Base-by-base conservation (phyloP, 2,329 filamentous ascomycete species). In the Scedosporium dehoogii region DNA sequence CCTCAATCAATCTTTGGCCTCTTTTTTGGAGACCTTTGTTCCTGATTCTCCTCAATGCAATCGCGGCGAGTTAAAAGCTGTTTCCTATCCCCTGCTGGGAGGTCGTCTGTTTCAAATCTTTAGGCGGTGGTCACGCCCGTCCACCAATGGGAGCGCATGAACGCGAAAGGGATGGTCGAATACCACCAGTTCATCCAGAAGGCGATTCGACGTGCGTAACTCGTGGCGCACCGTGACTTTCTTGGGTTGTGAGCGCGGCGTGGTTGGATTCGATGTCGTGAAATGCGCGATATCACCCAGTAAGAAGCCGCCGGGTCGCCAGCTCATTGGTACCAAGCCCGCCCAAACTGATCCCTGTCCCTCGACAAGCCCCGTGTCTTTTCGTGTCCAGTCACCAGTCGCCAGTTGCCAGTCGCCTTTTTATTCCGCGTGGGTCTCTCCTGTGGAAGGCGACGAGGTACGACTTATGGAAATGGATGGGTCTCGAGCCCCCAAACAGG, bases 31-130 rank as follows among this genome's bases (percentile, higher is more conserved):
- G 44, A n/a, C 23, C 53, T n/a, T 56, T 16, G 25, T 23, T 29
- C 55, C 33, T 58, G 25, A 38, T 38, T 38, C 33, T 58, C 21
- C 14, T 25, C 14, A 18, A 18, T 58, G 16, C 27, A n/a, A 58
- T 38, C 5, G 55, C 14, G 55, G 27, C 55, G 16, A 33, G 25
- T 41, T 6, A 55, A 7, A 55, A 55, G 51, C 10, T n/a, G 27
- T 18, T 29, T 21, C 2, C 18, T 4, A 16, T 58, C 23, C 55
- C 55, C 55, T 58, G 55, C 23, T n/a, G 16, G 14, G 16, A 38
- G 16, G 55, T 58, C 55, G 55, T 33, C 27, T 58, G 55, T 58
- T 58, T 58, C 55, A 58, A 33, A 18, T 58, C 18, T 41, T 58
- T 41, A 29, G 33, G 55, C 55, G 55, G 55, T 58, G 55, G 55